Conservation (phyloP, 2,329 filamentous ascomycete species). For the Apiospora pterosperma region DNA sequence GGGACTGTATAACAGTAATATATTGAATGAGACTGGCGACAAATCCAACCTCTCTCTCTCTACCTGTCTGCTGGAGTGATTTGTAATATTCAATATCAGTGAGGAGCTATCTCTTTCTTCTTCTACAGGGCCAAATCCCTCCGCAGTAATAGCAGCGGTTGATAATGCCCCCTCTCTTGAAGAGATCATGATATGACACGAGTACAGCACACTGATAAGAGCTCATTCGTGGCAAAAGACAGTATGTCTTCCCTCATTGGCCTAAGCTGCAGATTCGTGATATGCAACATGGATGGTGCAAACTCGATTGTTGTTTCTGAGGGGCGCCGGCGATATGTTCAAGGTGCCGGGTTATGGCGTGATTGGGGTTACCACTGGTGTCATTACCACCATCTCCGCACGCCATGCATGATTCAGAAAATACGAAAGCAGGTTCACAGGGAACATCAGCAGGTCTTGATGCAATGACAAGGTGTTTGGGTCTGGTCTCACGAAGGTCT, state of each 20-base stretch:
- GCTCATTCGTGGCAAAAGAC: not conserved
- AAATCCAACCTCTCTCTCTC: not conserved
- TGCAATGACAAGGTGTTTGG: not conserved
- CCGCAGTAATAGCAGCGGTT: not conserved
- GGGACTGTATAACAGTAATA: not conserved
- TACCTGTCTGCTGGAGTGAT: not conserved
- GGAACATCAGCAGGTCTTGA: not conserved
- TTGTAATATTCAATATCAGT: not conserved
- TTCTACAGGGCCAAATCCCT: not conserved
- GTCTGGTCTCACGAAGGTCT: not conserved
- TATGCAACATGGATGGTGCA: not conserved
- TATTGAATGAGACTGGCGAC: not conserved
- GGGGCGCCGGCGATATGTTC: not conserved
- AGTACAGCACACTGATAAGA: not conserved
- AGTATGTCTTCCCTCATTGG: not conserved
- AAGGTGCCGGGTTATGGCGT: slow-evolving; percentile 14
- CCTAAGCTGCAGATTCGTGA: not conserved
- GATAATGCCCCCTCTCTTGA: not conserved
- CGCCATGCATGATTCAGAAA: not conserved
- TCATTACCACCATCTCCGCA: slow-evolving; percentile 8
- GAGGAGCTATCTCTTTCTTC: not conserved
- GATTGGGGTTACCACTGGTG: slow-evolving; percentile 15
- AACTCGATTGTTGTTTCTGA: not conserved
- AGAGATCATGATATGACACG: not conserved
- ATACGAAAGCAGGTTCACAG: not conserved